Conservation (phyloP, 257 asterid species). For the Fraxinus excelsior region DNA sequence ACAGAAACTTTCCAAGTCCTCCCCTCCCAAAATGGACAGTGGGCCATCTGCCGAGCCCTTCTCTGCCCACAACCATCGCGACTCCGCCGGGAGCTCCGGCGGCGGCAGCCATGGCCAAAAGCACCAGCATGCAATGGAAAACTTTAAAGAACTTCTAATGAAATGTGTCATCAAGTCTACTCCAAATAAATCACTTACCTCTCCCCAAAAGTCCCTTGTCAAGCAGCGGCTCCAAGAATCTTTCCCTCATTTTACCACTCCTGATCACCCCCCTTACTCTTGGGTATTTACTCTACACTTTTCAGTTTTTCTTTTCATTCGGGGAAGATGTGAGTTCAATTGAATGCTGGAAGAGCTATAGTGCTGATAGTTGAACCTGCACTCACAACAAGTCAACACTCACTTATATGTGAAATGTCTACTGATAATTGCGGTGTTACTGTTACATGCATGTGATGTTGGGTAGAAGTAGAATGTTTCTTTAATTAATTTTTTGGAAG, state of each 20-base stretch:
- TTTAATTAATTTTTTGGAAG: constrained; percentile 1
- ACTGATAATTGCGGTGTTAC: neutral
- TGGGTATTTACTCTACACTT: constrained; percentile 32
- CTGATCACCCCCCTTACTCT: constrained; percentile 67
- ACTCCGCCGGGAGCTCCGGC: constrained; percentile 8
- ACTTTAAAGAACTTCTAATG: constrained; percentile 37
- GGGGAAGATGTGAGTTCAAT: neutral
- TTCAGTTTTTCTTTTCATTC: neutral
- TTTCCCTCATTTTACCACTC: constrained; percentile 37
- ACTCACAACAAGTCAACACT: neutral
- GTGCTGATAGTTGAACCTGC: neutral
- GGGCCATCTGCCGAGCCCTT: constrained; percentile 23
- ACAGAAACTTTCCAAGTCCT: neutral
- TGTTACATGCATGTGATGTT: constrained; percentile 7
- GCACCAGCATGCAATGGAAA: constrained; percentile 23
- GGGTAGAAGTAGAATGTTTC: neutral
- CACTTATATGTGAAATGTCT: neutral
- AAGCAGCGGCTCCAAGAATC: constrained; percentile 32
- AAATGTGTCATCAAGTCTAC: constrained; percentile 34
- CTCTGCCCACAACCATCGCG: constrained; percentile 25
- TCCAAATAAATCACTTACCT: constrained; percentile 33
- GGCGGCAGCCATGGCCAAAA: constrained; percentile 9
- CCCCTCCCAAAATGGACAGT: constrained; percentile 17
- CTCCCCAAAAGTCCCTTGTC: constrained; percentile 29
- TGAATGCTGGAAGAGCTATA: neutral